A percentile compares a stretch with the other conserved stretches of the same genome.
These are phyloP conservation scores for Pichia terricola DNA, from an alignment of 1,139 yeast genomes.

Conservation along the genomic window DNA sequence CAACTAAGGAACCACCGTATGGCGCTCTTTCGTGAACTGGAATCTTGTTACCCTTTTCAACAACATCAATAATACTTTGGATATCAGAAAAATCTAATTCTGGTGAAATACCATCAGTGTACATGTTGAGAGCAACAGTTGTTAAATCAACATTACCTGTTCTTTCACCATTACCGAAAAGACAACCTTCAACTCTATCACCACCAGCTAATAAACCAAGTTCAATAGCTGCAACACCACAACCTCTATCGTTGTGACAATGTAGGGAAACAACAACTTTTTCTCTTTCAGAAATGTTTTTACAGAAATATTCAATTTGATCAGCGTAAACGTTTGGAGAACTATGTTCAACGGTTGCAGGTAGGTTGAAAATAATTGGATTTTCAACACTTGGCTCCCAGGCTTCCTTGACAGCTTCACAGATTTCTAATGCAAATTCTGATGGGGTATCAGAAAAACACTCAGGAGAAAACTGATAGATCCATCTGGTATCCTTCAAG, in stretches of 20 bases:
- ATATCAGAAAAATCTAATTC: constrained; percentile 81
- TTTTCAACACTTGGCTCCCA: constrained; percentile 82
- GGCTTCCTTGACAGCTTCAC: constrained; percentile 91
- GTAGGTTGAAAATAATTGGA: constrained; percentile 90
- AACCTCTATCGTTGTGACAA: constrained; percentile 95
- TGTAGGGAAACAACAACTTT: constrained; percentile 84
- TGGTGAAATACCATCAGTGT: constrained; percentile 90
- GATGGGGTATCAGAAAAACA: constrained; percentile 84
- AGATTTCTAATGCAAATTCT: constrained; percentile 73
- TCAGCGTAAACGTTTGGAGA: constrained; percentile 94
- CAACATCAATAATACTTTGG: constrained; percentile 64
- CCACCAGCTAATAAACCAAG: constrained; percentile 93
- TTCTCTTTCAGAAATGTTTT: constrained; percentile 72
- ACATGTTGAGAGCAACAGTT: constrained; percentile 83
- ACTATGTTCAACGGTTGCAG: constrained; percentile 97
- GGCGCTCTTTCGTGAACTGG: constrained; percentile 93
- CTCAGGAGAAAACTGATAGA: constrained; percentile 91
- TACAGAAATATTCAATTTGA: constrained; percentile 84
- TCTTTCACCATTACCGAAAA: constrained; percentile 97
- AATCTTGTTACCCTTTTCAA: constrained; percentile 90
- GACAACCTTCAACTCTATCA: constrained; percentile 94
- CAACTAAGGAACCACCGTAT: constrained; percentile 93
- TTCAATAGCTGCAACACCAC: constrained; percentile 97
- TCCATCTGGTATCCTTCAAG: constrained; percentile 70
- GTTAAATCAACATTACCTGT: constrained; percentile 96